Evolutionary conservation across 2,329 filamentous ascomycete genomes (phyloP).

Genomic region (Cercospora sojina): DNA sequence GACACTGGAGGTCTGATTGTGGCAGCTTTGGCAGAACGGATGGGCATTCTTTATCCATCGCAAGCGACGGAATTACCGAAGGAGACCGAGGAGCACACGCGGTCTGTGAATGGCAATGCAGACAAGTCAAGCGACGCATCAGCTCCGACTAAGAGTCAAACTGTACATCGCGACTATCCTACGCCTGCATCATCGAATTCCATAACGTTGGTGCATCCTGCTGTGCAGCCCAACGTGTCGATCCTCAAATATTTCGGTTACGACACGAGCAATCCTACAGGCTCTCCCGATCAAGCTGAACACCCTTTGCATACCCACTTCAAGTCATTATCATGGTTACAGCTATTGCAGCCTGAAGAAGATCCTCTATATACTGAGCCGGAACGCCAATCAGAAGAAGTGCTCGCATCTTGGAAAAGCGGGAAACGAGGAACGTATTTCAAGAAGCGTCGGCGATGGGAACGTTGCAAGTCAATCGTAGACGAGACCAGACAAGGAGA

Average conservation of each 20-base stretch:
- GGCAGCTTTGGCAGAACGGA: slow-evolving; percentile 81
- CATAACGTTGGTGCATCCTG: slow-evolving; percentile 75
- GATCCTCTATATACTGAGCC: slow-evolving; percentile 76
- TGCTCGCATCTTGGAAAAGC: slow-evolving; percentile 70
- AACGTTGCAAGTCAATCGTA: slow-evolving; percentile 68
- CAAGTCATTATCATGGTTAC: slow-evolving; percentile 85
- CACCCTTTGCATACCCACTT: slow-evolving; percentile 84
- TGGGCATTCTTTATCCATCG: slow-evolving; percentile 67
- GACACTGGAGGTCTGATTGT: slow-evolving; percentile 82
- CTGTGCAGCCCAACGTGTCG: slow-evolving; percentile 82
- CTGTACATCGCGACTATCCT: slow-evolving; percentile 50
- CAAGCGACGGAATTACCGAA: slow-evolving; percentile 32
- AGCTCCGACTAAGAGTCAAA: slow-evolving; percentile 22
- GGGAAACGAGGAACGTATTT: slow-evolving; percentile 82
- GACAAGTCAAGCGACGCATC: slow-evolving; percentile 2
- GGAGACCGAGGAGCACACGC: slow-evolving; percentile 11
- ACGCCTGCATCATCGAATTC: slow-evolving; percentile 71
- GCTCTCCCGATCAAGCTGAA: slow-evolving; percentile 42
- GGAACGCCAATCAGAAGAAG: slow-evolving; percentile 56
- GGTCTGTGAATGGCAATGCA: neutral
- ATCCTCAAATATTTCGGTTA: slow-evolving; percentile 88
- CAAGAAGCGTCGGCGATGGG: slow-evolving; percentile 84
- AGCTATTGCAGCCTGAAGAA: slow-evolving; percentile 73
- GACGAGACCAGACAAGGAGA: slow-evolving; percentile 71
- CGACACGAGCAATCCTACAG: slow-evolving; percentile 63